Base-by-base conservation (phyloP, 352 stramenopile species). In the Phytopythium vexans region DNA sequence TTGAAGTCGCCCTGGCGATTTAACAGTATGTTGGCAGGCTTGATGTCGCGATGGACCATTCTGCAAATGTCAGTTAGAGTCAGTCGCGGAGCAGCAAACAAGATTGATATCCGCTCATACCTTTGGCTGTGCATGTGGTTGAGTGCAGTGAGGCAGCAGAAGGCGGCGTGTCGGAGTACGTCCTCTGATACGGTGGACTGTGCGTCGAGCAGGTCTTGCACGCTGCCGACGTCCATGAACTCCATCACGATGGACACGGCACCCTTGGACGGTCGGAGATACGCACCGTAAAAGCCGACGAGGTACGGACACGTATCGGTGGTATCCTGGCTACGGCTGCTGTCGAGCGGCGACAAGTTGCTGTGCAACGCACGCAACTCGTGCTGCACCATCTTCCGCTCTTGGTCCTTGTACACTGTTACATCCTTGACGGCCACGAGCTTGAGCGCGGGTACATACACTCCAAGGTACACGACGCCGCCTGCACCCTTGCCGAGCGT, bases 141-240 rank as follows among this genome's bases (percentile, higher is more conserved):
- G 9, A 97, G 68, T 2, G 88, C 91, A 14, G 62, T 73, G 53
- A 95, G 68, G 15, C 83, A 89, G 62, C 88, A 93, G 44, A 86
- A 91, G 0, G 86, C 72, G n/a, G 87, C 77, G 45, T 94, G 84
- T 2, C 75, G 69, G 37, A 97, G 33, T 0, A 94, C 62, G 3
- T 60, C 42, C 51, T 94, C 84, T 0, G 78, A 69, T 2, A 88
- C 61, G 0, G 73, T 70, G 12, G 77, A 46, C 5, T 68, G 67
- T 0, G 57, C 62, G n/a, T 86, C 71, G 7, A 90, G 50, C 2
- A 90, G 60, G 34, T 92, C 81, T 50, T 97, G 85, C 0, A 97
- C 60, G 39, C 82, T 95, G 14, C 90, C 90, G 53, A 88, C 82
- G 45, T 97, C 82, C 89, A 97, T 97, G 41, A 96, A 97, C 58